Base-by-base conservation (phyloP, 306 rosid species). In the Dryas alaskensis region DNA sequence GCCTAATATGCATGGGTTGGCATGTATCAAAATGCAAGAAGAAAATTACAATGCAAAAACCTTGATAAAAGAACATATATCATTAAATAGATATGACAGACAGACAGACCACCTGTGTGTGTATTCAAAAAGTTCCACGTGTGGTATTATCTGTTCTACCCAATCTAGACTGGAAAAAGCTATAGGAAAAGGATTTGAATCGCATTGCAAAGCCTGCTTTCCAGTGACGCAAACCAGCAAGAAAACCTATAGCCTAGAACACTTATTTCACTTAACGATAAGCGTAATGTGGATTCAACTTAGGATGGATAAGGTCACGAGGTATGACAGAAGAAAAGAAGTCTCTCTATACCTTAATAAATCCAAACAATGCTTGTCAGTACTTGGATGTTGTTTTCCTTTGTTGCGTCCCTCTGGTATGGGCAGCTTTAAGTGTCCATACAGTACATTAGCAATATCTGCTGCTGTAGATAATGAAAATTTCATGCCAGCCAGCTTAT, bases 351-450 rank as follows among this genome's bases (percentile, higher is more conserved):
- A 94, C 98, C 98, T 89, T 74, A 94, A 78, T 19, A 89, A 78
- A 74, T 94, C 98, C 96, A 89, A 85, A 76, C 91, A 91, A 74
- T 87, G 95, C 83, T 94, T 94, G 81, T 76, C 92, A 17, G 98
- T 94, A 81, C 97, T 94, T n/a, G 88, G 91, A 82, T 94, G 98
- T 67, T 84, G 86, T 65, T 91, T 94, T 69, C 97, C 97, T 73
- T 88, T 89, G 65, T 86, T 86, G 72, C 80, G 73, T 55, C 88
- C 89, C 60, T 83, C 90, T 75, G 98, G 97, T 80, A 91, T 78
- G 61, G 91, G 88, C 60, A 91, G 84, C 85, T 88, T 91, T 87
- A 91, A 89, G 84, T 89, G 96, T 79, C 80, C 90, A 70, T 72
- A 91, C 60, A 93, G 83, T 49, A 91, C 88, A 64, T 87, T 84